Evolutionary conservation across 257 asterid genomes (phyloP).

Genomic region (Cinchona pubescens): DNA sequence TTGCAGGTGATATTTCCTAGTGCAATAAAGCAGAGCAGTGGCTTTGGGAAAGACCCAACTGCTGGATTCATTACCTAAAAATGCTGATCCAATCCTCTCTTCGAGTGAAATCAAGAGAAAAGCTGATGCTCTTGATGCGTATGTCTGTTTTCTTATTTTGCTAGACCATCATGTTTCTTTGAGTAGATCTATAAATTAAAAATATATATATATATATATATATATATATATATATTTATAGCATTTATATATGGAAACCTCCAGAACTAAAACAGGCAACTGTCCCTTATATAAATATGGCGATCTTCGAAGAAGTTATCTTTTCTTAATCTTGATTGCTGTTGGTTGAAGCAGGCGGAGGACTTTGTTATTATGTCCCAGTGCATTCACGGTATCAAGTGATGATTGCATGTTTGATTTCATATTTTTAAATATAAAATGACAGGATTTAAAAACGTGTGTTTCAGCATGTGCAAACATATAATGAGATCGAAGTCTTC

Average conservation of each 20-base stretch:
- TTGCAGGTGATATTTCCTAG: constrained; percentile 66
- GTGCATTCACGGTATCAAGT: not conserved
- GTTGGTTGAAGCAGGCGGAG: no score
- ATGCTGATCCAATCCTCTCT: constrained; percentile 75
- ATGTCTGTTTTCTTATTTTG: constrained; percentile 33
- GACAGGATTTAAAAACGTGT: constrained; percentile 3
- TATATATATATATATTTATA: not conserved
- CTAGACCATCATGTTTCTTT: not conserved
- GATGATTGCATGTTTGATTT: constrained; percentile 13
- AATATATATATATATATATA: no score
- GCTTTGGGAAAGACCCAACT: constrained; percentile 70
- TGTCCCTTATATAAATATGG: not conserved
- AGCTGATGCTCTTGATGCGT: constrained; percentile 68
- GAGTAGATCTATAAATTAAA: not conserved
- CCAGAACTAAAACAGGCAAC: not conserved
- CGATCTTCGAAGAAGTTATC: not conserved
- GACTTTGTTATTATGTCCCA: no score
- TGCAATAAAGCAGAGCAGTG: constrained; percentile 81
- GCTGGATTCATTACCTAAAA: constrained; percentile 76
- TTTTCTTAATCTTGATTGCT: no score
- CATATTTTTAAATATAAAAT: constrained; percentile 7
- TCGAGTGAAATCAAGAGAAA: constrained; percentile 64
- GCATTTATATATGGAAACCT: not conserved
- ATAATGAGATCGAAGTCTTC: constrained; percentile 41
- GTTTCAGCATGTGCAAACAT: constrained; percentile 72